Evolutionary conservation across 306 rosid species (phyloP), one percentile per base, ranked within the genome.

Genomic region (Phaseolus lunatus): DNA sequence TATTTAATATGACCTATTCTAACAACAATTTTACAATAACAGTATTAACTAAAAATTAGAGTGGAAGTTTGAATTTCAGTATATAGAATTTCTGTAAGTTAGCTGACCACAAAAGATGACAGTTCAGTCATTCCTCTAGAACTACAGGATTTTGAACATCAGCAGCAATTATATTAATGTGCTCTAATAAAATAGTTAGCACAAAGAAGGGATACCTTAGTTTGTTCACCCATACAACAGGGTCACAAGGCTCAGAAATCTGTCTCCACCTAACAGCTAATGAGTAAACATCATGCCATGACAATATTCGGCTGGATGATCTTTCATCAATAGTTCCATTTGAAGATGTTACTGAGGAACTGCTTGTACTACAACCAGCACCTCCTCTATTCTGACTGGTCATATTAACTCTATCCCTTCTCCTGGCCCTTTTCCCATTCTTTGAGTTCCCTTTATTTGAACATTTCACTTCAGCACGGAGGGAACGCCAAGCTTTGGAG

Each of bases 381-480:
- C 98, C 98, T 66, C 98, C 98, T 87, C 98, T 88, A 70, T 95
- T 95, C 82, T 90, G 95, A 84, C 97, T 92, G 16, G 91, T 83
- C 71, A 90, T 71, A 54, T 86, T 87, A 57, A 87, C 20, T 86
- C 96, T 90, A n/a, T 95, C 97, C 85, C 93, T 90, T 87, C 97
- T 87, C 67, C 92, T 86, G 67, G 86, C 83, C 88, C 89, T 84
- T 87, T 88, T 95, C 41, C 97, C 92, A 82, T 72, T 15, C 89
- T 90, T 95, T 31, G 91, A 80, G 68, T 86, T 85, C 77, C 84
- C 77, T 85, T 87, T 95, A 83, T 79, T 92, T 56, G 97, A 85
- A 83, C 78, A 74, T 85, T 87, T 92, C 97, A 91, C 89, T 84
- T 92, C 96, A 1, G 76, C 76, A 78, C 85, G 97, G 77, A 92